Percentiles rank a stretch among this genome's conserved stretches.
Evolutionary conservation across 345 rosid genomes (phyloP).

Genomic region (Aurinia saxatilis): DNA sequence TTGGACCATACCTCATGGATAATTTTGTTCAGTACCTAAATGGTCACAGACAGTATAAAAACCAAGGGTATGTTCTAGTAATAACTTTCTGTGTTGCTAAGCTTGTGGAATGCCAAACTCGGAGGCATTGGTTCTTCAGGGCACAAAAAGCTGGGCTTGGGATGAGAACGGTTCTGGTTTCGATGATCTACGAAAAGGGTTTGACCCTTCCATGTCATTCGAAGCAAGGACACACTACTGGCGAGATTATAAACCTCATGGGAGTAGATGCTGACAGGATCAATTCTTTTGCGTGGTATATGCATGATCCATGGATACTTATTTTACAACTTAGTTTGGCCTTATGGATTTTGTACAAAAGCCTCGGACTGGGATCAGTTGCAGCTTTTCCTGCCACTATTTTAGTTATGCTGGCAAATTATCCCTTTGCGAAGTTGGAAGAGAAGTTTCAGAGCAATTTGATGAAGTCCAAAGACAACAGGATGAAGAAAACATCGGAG

Average conservation of each 20-base stretch:
- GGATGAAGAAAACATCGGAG: conserved; percentile 63
- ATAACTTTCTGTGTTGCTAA: conserved; percentile 41
- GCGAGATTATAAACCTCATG: conserved; percentile 59
- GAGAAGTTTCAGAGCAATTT: conserved; percentile 44
- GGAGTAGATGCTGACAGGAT: conserved; percentile 55
- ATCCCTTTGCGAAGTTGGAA: conserved; percentile 44
- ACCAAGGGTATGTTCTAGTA: conserved; percentile 45
- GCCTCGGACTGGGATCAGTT: conserved; percentile 49
- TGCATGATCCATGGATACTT: conserved; percentile 54
- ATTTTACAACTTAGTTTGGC: conserved; percentile 51
- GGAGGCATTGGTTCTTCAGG: conserved; percentile 46
- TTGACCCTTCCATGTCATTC: conserved; percentile 43
- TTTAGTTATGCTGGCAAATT: conserved; percentile 38
- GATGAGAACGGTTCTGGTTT: conserved; percentile 36
- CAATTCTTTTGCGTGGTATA: conserved; percentile 39
- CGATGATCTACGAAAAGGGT: conserved; percentile 48
- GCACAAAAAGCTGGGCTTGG: conserved; percentile 36
- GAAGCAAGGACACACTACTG: conserved; percentile 46
- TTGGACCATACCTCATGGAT: conserved; percentile 40
- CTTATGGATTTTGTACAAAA: conserved; percentile 38
- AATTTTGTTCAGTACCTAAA: conserved; percentile 46
- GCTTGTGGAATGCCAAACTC: conserved; percentile 44
- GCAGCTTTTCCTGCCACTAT: conserved; percentile 40
- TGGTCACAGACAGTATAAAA: conserved; percentile 22
- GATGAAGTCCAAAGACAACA: conserved; percentile 53